phyloP scores from a whole-genome alignment of 2,329 filamentous ascomycete genomes.

The Aspergillus persii region DNA sequence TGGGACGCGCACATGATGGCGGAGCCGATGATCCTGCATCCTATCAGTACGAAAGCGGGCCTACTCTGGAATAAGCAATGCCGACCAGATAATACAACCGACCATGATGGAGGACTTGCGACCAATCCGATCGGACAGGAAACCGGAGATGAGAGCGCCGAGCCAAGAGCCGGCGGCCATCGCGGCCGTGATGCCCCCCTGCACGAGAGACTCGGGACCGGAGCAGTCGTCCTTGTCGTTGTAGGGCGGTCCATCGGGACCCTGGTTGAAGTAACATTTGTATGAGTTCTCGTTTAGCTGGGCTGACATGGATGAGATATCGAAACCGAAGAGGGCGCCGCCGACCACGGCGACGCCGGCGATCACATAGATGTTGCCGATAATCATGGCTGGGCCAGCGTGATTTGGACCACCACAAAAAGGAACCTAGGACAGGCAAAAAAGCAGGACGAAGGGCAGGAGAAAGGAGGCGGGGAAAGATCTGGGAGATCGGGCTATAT shows the following conservation, averaged over 20 bases:
- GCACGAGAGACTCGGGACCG: constrained; percentile 50
- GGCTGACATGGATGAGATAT: constrained; percentile 38
- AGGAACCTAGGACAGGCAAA: neutral
- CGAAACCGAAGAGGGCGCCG: constrained; percentile 33
- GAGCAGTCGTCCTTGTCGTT: constrained; percentile 45
- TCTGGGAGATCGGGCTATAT: neutral
- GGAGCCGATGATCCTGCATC: constrained; percentile 48
- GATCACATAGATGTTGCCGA: constrained; percentile 59
- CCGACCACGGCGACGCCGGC: constrained; percentile 51
- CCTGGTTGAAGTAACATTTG: constrained; percentile 65
- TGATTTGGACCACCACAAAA: neutral
- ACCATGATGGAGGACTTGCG: constrained; percentile 53
- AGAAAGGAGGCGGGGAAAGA: neutral
- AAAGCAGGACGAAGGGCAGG: neutral
- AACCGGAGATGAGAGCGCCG: constrained; percentile 56
- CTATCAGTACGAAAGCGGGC: constrained; percentile 30
- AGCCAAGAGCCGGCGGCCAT: constrained; percentile 73
- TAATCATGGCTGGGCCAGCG: constrained; percentile 24
- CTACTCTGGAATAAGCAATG: constrained; percentile 45
- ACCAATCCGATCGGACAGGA: constrained; percentile 55
- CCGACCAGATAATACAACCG: constrained; percentile 49
- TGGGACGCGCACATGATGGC: constrained; percentile 60
- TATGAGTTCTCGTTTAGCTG: constrained; percentile 49
- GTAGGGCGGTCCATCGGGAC: constrained; percentile 55
- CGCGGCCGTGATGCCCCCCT: constrained; percentile 68